Conservation (phyloP, 768 basidiomycete genomes). For the Hypsizygus marmoreus region DNA sequence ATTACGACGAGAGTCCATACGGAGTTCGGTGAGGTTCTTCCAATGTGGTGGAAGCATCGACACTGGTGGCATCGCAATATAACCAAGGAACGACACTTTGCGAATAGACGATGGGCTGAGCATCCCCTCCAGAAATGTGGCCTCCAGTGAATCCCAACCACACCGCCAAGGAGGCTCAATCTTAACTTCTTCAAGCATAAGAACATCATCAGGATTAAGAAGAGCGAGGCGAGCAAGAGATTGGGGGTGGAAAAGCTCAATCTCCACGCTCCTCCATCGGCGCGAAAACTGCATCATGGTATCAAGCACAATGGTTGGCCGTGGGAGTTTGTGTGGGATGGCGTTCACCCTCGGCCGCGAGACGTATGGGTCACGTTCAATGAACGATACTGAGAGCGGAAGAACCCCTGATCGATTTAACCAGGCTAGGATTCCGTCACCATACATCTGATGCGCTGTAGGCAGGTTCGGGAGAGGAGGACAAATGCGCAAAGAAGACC, state of each 20-base stretch:
- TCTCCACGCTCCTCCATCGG: neutral
- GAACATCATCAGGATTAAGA: neutral
- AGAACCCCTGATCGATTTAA: neutral
- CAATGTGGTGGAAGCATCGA: neutral
- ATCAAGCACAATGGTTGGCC: neutral
- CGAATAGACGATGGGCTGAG: neutral
- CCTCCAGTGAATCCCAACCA: neutral
- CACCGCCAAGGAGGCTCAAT: neutral
- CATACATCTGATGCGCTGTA: neutral
- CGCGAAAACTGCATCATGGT: neutral
- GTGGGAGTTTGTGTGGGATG: neutral
- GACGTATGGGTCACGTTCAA: too few relatives aligned
- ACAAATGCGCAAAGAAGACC: conserved; percentile 1
- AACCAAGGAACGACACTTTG: neutral
- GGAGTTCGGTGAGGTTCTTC: neutral
- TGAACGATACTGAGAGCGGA: conserved; percentile 7
- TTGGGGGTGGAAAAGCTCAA: neutral
- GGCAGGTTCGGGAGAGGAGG: neutral
- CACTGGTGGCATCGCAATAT: neutral
- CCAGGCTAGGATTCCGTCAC: conserved; percentile 2
- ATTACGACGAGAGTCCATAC: too few relatives aligned
- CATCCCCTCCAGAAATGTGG: neutral
- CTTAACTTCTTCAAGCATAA: neutral
- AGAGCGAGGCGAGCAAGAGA: neutral
- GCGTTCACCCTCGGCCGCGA: neutral